Conservation (phyloP, 495 filamentous ascomycete species). For the Aspergillus avenaceus region DNA sequence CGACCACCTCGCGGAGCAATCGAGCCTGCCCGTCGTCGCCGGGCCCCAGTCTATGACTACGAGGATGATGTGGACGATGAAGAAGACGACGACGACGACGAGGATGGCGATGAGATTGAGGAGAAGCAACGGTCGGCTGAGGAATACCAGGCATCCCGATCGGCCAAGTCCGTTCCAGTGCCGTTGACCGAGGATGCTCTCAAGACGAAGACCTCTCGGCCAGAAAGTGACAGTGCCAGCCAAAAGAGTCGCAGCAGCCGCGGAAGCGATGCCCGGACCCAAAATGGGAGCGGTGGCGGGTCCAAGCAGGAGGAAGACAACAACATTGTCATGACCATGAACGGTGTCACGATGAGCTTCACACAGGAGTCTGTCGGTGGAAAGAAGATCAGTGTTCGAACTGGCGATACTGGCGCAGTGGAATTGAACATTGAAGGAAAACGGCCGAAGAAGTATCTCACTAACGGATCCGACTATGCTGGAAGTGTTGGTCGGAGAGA, state of each 20-base stretch:
- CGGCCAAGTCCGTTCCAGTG: slow-evolving; percentile 22
- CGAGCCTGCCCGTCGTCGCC: slow-evolving; percentile 32
- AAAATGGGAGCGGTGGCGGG: slow-evolving; percentile 27
- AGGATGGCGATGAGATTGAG: slow-evolving; percentile 21
- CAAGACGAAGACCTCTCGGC: slow-evolving; percentile 25
- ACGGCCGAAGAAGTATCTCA: slow-evolving; percentile 35
- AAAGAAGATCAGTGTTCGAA: slow-evolving; percentile 40
- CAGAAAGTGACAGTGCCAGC: slow-evolving; percentile 41
- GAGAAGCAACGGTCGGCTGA: slow-evolving; percentile 34
- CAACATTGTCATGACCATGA: slow-evolving; percentile 40
- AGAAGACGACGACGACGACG: slow-evolving; percentile 21
- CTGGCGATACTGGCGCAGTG: slow-evolving; percentile 34
- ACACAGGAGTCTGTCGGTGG: slow-evolving; percentile 32
- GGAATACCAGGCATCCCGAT: slow-evolving; percentile 35
- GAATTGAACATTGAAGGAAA: slow-evolving; percentile 38
- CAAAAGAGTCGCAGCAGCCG: slow-evolving; percentile 46
- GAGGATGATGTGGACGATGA: slow-evolving; percentile 14
- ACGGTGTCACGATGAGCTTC: slow-evolving; percentile 42
- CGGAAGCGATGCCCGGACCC: slow-evolving; percentile 33
- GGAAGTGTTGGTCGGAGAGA: slow-evolving; percentile 25
- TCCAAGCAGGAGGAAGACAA: slow-evolving; percentile 34
- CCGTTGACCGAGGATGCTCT: slow-evolving; percentile 35
- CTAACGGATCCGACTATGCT: slow-evolving; percentile 32
- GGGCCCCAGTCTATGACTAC: slow-evolving; percentile 28
- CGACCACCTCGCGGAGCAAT: slow-evolving; percentile 30